Base-by-base conservation (phyloP, 2,329 filamentous ascomycete species). In the Sclerotinia sclerotiorum region DNA sequence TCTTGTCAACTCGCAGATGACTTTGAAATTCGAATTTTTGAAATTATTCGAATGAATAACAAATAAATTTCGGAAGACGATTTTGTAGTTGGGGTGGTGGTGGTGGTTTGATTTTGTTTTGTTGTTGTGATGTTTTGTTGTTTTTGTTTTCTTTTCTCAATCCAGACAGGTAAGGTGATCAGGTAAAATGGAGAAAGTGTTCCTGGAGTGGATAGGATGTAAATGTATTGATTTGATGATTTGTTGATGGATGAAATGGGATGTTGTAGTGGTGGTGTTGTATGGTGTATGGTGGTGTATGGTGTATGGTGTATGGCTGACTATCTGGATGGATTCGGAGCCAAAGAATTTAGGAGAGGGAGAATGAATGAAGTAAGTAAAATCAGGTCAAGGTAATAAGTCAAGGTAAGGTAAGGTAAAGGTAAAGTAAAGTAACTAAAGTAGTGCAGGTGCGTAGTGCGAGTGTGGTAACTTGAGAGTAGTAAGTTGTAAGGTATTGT, bases 201-300 rank as follows among this genome's bases (percentile, higher is more conserved):
- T 48, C 39, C 39, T 32, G 27, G 58, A 48, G 58, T 61, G 58
- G 58, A 61, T 61, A 46, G 44, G 13, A 48, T 32, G 24, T 61
- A 48, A 15, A 42, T 42, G 39, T 42, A 42, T 42, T 5, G 39
- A 42, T 42, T 15, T 42, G 39, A 21, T 27, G 57, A 57, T 42
- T 42, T 61, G 58, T 15, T 5, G 58, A 61, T 32, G 58, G 44
- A 61, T 61, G 39, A n/a, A 42, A 48, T 29, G n/a, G 11, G 39
- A 42, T 42, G 39, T 35, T 39, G 24, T 54, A 27, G 51, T 54
- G 51, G 52, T 46, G 57, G 39, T 10, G 15, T 39, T 39, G n/a
- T n/a, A n/a, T n/a, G 35, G 32, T 35, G 32, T 35, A 35, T 39
- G 35, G 32, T 35, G 35, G 35, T 35, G 35, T n/a, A 11, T 39